Evolutionary conservation across 164 flowering plant genomes (phyloP), one percentile per base, ranked within the genome.

Genomic region (Protea cynaroides): DNA sequence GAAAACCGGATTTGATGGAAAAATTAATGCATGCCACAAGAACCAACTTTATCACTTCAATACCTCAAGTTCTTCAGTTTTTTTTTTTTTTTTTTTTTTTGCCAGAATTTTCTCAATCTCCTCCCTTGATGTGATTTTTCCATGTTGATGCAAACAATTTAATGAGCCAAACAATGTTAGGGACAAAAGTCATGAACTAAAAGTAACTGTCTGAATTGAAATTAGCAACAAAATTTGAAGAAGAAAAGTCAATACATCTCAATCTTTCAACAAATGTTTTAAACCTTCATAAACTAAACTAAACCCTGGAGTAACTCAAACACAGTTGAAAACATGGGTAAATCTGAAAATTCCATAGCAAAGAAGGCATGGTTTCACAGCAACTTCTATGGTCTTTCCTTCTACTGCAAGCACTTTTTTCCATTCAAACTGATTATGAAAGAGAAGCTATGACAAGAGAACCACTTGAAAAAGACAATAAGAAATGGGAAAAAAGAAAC

Each of bases 61-160:
- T 82, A 93, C 98, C 97, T 93, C 92, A 65, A 82, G 58, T 52
- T 81, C 80, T 72, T 83, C 91, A 34, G 76, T n/a, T n/a, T n/a
- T n/a, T n/a, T n/a, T n/a, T n/a, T n/a, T n/a, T n/a, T n/a, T 76
- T 82, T 89, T 90, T 75, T 90, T 90, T 67, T 82, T 83, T 50
- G 86, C 79, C 59, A 84, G 75, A 59, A 83, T 79, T 50, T 79
- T 69, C 17, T 89, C 75, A 55, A 90, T 82, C 73, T 88, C 97
- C 74, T 89, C 92, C 73, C 94, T 82, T 61, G 98, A 53, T 68
- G 86, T 87, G 49, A 93, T 76, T 78, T 85, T 87, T 25, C 95
- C 92, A 63, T 81, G 80, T 97, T 93, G 88, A 64, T 37, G 51
- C 29, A 71, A 67, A 57, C 55, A 67, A 58, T 25, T 56, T 57